A percentile compares a stretch with the other conserved stretches of the same genome.
These are phyloP conservation scores for Stephania japonica DNA, from an alignment of 164 flowering plant genomes.

Conservation along the genomic window DNA sequence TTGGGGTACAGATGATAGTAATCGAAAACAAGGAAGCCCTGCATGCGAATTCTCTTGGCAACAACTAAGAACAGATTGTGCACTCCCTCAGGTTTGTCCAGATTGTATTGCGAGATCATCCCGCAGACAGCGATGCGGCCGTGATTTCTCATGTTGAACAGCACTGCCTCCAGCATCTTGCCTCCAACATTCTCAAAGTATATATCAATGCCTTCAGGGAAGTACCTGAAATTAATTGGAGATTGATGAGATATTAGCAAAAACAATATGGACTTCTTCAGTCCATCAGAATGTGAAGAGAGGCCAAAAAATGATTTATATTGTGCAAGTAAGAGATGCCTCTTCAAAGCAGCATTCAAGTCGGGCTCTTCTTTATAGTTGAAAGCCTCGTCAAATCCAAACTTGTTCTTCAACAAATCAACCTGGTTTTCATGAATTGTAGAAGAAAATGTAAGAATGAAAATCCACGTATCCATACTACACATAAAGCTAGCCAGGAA, in stretches of 20 bases:
- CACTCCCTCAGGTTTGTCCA: conserved; percentile 26
- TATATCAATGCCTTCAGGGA: conserved; percentile 29
- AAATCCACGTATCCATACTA: too few relatives aligned
- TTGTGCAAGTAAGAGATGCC: conserved; percentile 5
- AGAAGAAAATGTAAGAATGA: neutral
- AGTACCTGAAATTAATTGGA: conserved; percentile 15
- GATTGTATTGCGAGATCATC: conserved; percentile 40
- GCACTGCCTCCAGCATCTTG: conserved; percentile 39
- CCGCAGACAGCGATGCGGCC: conserved; percentile 28
- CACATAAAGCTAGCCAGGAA: too few relatives aligned
- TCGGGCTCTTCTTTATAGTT: conserved; percentile 16
- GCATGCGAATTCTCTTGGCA: conserved; percentile 22
- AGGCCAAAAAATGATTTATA: too few relatives aligned
- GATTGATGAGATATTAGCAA: too few relatives aligned
- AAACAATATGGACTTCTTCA: too few relatives aligned
- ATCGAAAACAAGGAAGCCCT: conserved; percentile 28
- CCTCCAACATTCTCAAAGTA: conserved; percentile 43
- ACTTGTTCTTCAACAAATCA: conserved; percentile 15
- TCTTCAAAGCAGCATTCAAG: conserved; percentile 20
- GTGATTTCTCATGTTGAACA: conserved; percentile 29
- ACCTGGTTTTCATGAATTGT: too few relatives aligned
- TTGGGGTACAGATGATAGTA: conserved; percentile 25
- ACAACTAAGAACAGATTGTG: conserved; percentile 25
- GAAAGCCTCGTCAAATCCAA: conserved; percentile 16
- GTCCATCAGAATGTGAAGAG: too few relatives aligned